Conservation (phyloP, 345 rosid species). For the Aurinia saxatilis region DNA sequence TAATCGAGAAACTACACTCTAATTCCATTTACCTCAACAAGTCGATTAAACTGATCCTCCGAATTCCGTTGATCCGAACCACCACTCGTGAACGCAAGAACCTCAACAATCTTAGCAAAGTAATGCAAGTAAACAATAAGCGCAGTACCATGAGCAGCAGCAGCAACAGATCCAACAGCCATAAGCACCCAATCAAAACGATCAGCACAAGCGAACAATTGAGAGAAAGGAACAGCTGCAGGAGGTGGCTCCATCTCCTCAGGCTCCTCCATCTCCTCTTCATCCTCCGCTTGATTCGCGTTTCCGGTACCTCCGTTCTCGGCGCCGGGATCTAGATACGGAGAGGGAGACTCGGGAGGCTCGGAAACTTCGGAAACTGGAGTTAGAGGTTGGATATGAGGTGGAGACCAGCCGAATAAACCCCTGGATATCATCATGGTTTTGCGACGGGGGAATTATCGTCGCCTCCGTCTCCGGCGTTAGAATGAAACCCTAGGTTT, state of each 20-base stretch:
- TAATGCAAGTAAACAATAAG: conserved; percentile 92
- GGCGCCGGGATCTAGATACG: conserved; percentile 64
- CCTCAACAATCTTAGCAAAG: conserved; percentile 77
- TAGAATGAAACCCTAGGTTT: conserved; percentile 29
- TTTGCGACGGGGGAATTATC: conserved; percentile 12
- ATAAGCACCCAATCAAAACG: conserved; percentile 85
- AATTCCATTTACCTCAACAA: conserved; percentile 51
- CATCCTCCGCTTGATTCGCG: conserved; percentile 58
- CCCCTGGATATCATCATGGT: conserved; percentile 89
- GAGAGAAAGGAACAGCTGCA: conserved; percentile 88
- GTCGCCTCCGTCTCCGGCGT: conserved; percentile 14
- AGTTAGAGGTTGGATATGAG: conserved; percentile 94
- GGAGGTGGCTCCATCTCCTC: conserved; percentile 97
- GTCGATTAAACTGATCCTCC: conserved; percentile 44
- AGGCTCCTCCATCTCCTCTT: conserved; percentile 74
- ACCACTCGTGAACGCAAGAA: conserved; percentile 28
- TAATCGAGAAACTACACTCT: conserved; percentile 1
- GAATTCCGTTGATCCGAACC: background rate
- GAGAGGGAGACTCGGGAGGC: conserved; percentile 99
- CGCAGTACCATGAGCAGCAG: conserved; percentile 96
- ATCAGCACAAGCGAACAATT: conserved; percentile 84
- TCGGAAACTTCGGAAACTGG: conserved; percentile 99
- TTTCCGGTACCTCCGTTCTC: conserved; percentile 59
- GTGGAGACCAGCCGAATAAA: conserved; percentile 98
- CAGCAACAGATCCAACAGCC: conserved; percentile 86